Evolutionary conservation across 1,284 basidiomycete genomes (phyloP).

Genomic region (Exobasidium cylindrosporum): DNA sequence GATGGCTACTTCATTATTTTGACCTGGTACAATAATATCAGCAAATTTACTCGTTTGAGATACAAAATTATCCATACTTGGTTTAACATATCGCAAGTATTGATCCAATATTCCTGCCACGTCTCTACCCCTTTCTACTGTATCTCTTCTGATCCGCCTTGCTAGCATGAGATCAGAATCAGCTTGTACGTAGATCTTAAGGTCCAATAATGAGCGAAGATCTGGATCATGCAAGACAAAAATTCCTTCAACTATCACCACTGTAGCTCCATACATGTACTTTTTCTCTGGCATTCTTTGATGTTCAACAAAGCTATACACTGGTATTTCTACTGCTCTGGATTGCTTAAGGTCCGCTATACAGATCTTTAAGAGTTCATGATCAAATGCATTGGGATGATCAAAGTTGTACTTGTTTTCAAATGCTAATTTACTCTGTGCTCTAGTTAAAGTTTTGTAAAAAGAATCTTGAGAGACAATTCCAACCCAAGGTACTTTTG

Average conservation of each 20-base stretch:
- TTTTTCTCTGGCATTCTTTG: conserved; percentile 80
- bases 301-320: conserved; percentile 90
- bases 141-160: conserved; percentile 80
- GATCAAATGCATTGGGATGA: conserved; percentile 88
- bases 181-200: conserved; percentile 71
- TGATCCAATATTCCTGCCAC: conserved; percentile 87
- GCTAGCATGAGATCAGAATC: conserved; percentile 97
- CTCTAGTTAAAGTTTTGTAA: conserved; percentile 75
- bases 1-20: conserved; percentile 64
- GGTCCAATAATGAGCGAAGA: conserved; percentile 78
- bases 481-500: conserved; percentile 52
- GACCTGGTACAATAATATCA: conserved; percentile 60
- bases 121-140: conserved; percentile 78
- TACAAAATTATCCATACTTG: conserved; percentile 92
- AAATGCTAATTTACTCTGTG: conserved; percentile 77
- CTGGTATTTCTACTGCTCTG: conserved; percentile 67
- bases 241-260: conserved; percentile 92
- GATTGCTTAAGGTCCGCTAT: conserved; percentile 76
- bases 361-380: conserved; percentile 79
- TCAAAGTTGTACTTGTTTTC: conserved; percentile 87
- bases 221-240: conserved; percentile 71
- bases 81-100: conserved; percentile 82
- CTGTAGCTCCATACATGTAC: conserved; percentile 87
- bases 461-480: conserved; percentile 74
- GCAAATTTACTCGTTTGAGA: conserved; percentile 79